Percentiles rank a stretch among this genome's conserved stretches.
Evolutionary conservation across 2,329 filamentous ascomycete species (phyloP).

Genomic region (Botrytis byssoidea): DNA sequence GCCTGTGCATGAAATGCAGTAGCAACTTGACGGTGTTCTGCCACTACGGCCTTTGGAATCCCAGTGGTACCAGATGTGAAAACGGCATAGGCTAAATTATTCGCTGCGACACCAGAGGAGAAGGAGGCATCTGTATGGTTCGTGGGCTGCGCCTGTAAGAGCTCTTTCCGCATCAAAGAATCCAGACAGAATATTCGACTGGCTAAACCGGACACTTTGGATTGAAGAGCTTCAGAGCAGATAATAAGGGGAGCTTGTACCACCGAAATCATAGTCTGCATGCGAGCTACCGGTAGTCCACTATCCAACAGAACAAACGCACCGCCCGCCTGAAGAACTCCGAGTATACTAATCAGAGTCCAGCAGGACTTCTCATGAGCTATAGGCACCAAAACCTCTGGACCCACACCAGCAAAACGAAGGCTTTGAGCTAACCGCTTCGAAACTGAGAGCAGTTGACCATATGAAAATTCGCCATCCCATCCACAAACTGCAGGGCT

Average conservation of each 20-base stretch:
- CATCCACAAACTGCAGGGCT: neutral
- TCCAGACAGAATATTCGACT: neutral
- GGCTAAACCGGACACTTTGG: neutral
- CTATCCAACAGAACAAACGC: conserved; percentile 39
- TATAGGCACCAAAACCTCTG: neutral
- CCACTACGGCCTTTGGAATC: conserved; percentile 21
- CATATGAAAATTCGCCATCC: neutral
- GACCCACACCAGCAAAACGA: neutral
- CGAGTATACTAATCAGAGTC: conserved; percentile 36
- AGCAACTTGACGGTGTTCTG: neutral
- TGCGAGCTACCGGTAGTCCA: conserved; percentile 31
- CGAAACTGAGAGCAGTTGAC: neutral
- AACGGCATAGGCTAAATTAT: neutral
- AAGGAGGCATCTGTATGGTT: neutral
- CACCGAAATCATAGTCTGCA: conserved; percentile 24
- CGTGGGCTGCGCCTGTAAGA: neutral
- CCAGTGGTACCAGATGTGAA: conserved; percentile 6
- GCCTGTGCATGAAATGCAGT: conserved; percentile 17
- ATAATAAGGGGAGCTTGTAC: neutral
- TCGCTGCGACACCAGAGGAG: neutral
- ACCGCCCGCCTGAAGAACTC: conserved; percentile 34
- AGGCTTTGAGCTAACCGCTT: neutral
- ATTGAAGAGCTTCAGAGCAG: conserved; percentile 1
- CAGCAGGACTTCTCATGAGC: conserved; percentile 27
- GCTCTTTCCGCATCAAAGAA: neutral